Conservation (phyloP, 257 asterid genomes). For the Thymus quinquecostatus region DNA sequence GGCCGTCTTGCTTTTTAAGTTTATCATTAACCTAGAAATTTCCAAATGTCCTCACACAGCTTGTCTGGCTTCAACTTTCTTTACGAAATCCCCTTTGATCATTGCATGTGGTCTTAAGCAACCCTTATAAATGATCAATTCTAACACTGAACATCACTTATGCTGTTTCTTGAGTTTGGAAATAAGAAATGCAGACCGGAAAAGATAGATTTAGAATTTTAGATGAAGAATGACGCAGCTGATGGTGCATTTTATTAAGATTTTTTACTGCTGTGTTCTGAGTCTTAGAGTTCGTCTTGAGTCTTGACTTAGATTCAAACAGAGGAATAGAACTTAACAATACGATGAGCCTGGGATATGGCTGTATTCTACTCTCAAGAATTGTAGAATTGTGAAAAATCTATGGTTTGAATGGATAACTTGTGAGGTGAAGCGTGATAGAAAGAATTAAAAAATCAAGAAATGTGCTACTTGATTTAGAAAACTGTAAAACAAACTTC, state of each 20-base stretch:
- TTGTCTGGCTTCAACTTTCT: conserved; percentile 1
- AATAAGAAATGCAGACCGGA: neutral
- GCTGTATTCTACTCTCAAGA: neutral
- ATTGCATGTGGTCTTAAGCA: neutral
- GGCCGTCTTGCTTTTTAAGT: conserved; percentile 12
- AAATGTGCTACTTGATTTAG: too few relatives aligned
- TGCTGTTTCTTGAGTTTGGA: neutral
- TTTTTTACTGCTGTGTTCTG: neutral
- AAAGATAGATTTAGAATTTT: neutral
- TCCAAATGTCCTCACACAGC: neutral
- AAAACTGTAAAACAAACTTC: too few relatives aligned
- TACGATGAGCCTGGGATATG: neutral
- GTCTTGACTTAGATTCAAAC: neutral
- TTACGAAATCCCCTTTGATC: neutral
- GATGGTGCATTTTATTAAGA: neutral
- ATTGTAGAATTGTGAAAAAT: neutral
- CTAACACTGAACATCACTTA: neutral
- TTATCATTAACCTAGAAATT: conserved; percentile 15
- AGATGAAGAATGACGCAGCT: neutral
- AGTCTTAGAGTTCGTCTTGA: neutral
- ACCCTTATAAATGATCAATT: conserved; percentile 2
- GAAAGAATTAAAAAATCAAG: too few relatives aligned
- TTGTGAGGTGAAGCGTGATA: too few relatives aligned
- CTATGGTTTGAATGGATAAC: too few relatives aligned
- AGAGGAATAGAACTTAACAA: neutral